A percentile compares a stretch with the other conserved stretches of the same genome.
Evolutionary conservation across 148 eudicot species (phyloP).

Genomic region (Salicornia ramosissima): DNA sequence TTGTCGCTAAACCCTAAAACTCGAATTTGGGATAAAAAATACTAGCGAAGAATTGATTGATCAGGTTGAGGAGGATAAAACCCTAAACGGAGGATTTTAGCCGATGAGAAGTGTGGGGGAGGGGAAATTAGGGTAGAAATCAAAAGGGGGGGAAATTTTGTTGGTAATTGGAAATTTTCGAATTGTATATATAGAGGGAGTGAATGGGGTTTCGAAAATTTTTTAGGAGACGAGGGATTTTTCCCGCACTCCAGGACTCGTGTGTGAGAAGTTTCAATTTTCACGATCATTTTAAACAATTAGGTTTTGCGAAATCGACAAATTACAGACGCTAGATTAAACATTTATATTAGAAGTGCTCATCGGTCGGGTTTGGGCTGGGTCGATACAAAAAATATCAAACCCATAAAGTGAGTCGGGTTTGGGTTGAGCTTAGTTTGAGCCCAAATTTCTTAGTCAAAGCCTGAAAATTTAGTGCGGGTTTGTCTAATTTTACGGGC

Average conservation of each 20-base stretch:
- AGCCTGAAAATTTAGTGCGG: no score
- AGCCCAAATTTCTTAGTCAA: no score
- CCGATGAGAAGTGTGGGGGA: not conserved
- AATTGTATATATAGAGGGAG: not conserved
- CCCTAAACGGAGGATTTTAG: constrained; percentile 2
- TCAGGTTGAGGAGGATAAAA: not conserved
- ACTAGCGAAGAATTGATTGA: not conserved
- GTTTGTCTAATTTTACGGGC: no score
- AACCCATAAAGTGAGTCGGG: no score
- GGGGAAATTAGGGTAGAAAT: not conserved
- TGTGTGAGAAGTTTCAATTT: not conserved
- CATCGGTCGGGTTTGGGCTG: no score
- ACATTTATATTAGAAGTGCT: no score
- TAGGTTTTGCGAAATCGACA: no score
- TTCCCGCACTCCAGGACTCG: not conserved
- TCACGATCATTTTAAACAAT: not conserved
- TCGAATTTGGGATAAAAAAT: not conserved
- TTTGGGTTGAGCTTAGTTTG: no score
- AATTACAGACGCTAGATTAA: no score
- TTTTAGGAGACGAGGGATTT: not conserved
- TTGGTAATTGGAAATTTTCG: not conserved
- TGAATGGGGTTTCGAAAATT: not conserved
- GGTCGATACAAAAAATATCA: no score
- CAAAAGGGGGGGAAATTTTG: not conserved
- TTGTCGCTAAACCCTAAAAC: constrained; percentile 7